Evolutionary conservation across 768 basidiomycete species (phyloP).

Genomic region (Hygrocybe coccinea): DNA sequence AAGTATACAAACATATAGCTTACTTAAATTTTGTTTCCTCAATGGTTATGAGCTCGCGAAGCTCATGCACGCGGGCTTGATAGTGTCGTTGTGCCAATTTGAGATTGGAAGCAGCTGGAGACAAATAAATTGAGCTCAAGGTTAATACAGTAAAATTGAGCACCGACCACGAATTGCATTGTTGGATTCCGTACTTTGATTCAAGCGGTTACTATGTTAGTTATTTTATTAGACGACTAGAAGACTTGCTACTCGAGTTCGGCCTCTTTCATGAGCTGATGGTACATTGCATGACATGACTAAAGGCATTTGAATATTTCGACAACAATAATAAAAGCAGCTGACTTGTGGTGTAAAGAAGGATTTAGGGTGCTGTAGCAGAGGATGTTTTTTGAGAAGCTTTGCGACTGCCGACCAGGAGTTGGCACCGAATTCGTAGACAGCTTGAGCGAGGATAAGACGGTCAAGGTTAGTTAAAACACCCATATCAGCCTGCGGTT

Average conservation of each 20-base stretch:
- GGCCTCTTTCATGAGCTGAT: conserved; percentile 63
- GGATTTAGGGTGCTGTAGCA: conserved; percentile 55
- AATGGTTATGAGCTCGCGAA: conserved; percentile 61
- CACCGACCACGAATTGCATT: conserved; percentile 49
- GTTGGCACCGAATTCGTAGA: conserved; percentile 72
- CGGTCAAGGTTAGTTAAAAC: conserved; percentile 50
- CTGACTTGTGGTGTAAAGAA: conserved; percentile 69
- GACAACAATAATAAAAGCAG: conserved; percentile 12
- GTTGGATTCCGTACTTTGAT: conserved; percentile 46
- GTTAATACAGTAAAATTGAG: neutral
- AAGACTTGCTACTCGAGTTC: conserved; percentile 55
- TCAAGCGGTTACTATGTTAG: neutral
- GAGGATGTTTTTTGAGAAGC: conserved; percentile 65
- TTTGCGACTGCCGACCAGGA: conserved; percentile 66
- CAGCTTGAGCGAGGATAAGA: conserved; percentile 80
- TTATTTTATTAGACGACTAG: conserved; percentile 10
- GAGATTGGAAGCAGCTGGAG: conserved; percentile 57
- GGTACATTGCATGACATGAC: conserved; percentile 67
- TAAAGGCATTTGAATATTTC: conserved; percentile 25
- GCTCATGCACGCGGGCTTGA: conserved; percentile 59
- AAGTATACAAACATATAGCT: conserved; percentile 12
- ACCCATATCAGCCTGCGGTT: conserved; percentile 11
- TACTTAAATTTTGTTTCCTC: conserved; percentile 82
- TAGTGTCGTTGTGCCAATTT: conserved; percentile 75
- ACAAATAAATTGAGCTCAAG: conserved; percentile 8